These are phyloP conservation scores for Dactylella cylindrospora DNA, from an alignment of 2,329 filamentous ascomycete genomes.

Conservation along the genomic window DNA sequence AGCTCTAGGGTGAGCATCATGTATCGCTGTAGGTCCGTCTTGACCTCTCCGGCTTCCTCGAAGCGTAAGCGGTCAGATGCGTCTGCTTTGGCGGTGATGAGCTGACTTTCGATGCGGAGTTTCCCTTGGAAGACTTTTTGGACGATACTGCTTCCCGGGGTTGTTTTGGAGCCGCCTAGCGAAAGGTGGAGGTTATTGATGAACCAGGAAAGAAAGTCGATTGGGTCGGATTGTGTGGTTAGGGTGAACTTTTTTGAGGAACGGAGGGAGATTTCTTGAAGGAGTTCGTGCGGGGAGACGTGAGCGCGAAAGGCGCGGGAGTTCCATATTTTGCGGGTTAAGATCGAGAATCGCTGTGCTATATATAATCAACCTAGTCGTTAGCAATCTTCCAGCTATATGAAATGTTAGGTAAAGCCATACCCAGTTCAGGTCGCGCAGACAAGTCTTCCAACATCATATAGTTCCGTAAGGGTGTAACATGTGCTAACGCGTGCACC, in stretches of 20 bases:
- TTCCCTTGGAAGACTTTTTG: slow-evolving; percentile 93
- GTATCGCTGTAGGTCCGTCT: slow-evolving; percentile 75
- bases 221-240: slow-evolving; percentile 87
- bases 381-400: background rate
- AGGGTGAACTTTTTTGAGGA: slow-evolving; percentile 92
- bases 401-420: background rate
- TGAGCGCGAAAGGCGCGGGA: slow-evolving; percentile 93
- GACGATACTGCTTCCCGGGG: slow-evolving; percentile 79
- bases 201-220: slow-evolving; percentile 97
- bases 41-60: slow-evolving; percentile 82
- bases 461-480: slow-evolving; percentile 84
- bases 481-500: slow-evolving; percentile 86
- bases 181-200: slow-evolving; percentile 92
- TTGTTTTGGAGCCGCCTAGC: slow-evolving; percentile 84
- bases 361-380: background rate
- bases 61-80: slow-evolving; percentile 85
- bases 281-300: slow-evolving; percentile 93
- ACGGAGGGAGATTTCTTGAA: slow-evolving; percentile 87
- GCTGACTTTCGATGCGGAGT: slow-evolving; percentile 88
- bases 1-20: slow-evolving; percentile 91
- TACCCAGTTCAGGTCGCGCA: slow-evolving; percentile 74
- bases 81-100: slow-evolving; percentile 87
- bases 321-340: slow-evolving; percentile 98
- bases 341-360: slow-evolving; percentile 72
- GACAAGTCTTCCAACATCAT: slow-evolving; percentile 83